Evolutionary conservation across 306 rosid genomes (phyloP), one percentile per base, ranked within the genome.

Genomic region (Pachyrhizus erosus): DNA sequence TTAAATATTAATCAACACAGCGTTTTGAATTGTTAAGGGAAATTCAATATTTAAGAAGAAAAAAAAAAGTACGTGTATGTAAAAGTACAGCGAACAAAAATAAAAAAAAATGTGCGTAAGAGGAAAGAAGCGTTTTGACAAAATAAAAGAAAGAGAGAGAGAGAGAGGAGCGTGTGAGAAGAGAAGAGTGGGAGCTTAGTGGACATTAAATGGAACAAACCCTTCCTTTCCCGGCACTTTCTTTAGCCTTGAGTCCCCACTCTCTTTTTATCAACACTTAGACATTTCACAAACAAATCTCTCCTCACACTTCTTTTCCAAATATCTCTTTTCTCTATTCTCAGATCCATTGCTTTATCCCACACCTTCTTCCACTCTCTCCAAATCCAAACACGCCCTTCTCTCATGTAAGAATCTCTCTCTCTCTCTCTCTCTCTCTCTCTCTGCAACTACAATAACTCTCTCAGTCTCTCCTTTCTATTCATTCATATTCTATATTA

Each of bases 331-430:
- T 48, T 45, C 10, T 39, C 57, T 17, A 0, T 77, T 84, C 77
- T 23, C 73, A 84, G 84, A 79, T 84, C 87, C 81, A 54, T 73
- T 79, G 72, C 81, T 65, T 73, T 21, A 0, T 71, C 57, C 37
- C 78, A 1, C 5, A 55, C 1, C 51, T 10, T 58, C 76, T 7
- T 2, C 70, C 7, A 13, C 77, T 75, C 10, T 27, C 0, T 65
- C 68, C 75, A 46, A 60, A 45, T n/a, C n/a, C n/a, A n/a, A n/a
- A n/a, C n/a, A n/a, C n/a, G n/a, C n/a, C n/a, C n/a, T n/a, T 45
- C 37, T 70, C 78, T 42, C 76, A 72, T 37, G 87, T 84, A 84
- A 84, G 70, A 61, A 27, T 4, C 52, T 31, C 75, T 77, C 21
- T 52, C 76, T 40, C 10, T 43, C 39, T 14, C n/a, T n/a, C n/a